Percentiles rank a stretch among this genome's conserved stretches.
These are phyloP conservation scores for Stropharia rugosoannulata DNA, from an alignment of 768 basidiomycete species.

Conservation along the genomic window DNA sequence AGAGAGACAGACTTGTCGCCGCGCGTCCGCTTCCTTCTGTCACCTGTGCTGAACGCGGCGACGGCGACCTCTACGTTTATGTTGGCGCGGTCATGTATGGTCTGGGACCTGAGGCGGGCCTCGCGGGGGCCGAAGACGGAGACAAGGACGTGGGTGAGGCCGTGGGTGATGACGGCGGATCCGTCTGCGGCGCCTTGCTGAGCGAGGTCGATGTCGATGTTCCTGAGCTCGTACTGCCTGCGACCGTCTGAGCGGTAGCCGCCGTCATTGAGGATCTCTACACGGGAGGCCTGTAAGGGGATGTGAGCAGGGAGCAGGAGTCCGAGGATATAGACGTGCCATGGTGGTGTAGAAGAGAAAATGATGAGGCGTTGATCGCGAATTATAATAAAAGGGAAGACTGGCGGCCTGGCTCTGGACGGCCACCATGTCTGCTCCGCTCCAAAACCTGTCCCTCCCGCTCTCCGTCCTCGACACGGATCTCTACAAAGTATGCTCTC, in stretches of 20 bases:
- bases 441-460: conserved; percentile 26
- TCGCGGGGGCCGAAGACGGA: conserved; percentile 94
- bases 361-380: conserved; percentile 11
- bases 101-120: conserved; percentile 75
- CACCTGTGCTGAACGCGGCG: conserved; percentile 84
- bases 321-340: conserved; percentile 14
- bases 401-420: neutral
- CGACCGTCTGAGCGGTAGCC: conserved; percentile 92
- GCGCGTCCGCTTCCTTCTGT: conserved; percentile 69
- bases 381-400: no score
- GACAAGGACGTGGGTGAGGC: conserved; percentile 85
- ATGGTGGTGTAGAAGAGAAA: conserved; percentile 16
- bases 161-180: conserved; percentile 80
- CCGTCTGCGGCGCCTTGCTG: conserved; percentile 82
- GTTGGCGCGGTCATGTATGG: conserved; percentile 83
- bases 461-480: conserved; percentile 88
- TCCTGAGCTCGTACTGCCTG: conserved; percentile 88
- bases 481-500: conserved; percentile 75
- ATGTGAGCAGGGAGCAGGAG: neutral
- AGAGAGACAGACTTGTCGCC: conserved; percentile 78
- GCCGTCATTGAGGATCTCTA: conserved; percentile 82
- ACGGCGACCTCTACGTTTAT: conserved; percentile 89
- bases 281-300: conserved; percentile 40
- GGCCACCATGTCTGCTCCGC: conserved; percentile 20
- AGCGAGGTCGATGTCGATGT: conserved; percentile 75